These are phyloP conservation scores for Volvox africanus DNA, from an alignment of 139 green algal species.

Conservation along the genomic window DNA sequence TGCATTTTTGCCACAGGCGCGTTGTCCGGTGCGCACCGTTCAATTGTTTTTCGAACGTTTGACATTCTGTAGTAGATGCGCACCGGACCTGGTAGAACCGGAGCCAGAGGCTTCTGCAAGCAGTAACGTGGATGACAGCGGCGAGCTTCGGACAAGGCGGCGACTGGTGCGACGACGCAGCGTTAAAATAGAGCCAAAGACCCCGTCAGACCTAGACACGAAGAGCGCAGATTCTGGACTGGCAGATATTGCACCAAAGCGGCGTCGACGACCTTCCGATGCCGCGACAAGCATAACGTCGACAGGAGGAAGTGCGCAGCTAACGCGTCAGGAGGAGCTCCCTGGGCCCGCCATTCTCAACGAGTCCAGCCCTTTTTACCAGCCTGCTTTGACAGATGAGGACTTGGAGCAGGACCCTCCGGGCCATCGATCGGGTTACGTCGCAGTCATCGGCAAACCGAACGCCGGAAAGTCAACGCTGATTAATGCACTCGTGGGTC, in stretches of 20 bases:
- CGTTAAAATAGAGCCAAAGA: neutral
- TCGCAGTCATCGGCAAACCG: slow-evolving; percentile 90
- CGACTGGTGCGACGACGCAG: neutral
- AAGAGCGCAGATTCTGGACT: neutral
- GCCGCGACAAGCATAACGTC: neutral
- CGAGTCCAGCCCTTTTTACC: slow-evolving; percentile 59
- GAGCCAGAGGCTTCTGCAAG: slow-evolving; percentile 14
- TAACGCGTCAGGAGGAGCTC: neutral
- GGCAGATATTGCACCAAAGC: neutral
- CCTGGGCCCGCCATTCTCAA: slow-evolving; percentile 12
- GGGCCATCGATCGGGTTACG: slow-evolving; percentile 81
- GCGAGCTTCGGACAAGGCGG: slow-evolving; percentile 5
- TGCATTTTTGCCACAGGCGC: neutral
- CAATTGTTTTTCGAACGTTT: neutral
- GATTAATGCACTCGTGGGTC: slow-evolving; percentile 93
- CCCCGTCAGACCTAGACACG: neutral
- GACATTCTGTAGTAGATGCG: neutral
- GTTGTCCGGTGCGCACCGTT: neutral
- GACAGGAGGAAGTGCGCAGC: neutral
- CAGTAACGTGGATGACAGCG: neutral
- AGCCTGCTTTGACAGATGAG: slow-evolving; percentile 71
- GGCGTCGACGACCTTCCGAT: neutral
- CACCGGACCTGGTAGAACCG: neutral
- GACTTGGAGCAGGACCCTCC: slow-evolving; percentile 68
- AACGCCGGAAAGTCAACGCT: slow-evolving; percentile 91